Conservation (phyloP, 1,284 basidiomycete species). For the Tetrapyrgos nigripes region DNA sequence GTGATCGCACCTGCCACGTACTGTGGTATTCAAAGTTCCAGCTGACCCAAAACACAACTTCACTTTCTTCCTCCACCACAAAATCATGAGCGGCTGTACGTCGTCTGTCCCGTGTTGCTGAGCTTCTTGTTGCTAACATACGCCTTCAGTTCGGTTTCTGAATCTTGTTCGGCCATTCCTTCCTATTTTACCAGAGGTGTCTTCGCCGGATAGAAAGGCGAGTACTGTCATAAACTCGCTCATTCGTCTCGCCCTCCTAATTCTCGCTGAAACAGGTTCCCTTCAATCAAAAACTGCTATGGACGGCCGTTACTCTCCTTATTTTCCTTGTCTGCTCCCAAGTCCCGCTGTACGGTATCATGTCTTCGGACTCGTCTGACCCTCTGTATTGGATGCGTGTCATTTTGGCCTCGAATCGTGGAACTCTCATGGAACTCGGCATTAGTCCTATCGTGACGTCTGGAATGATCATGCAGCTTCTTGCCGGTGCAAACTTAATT, state of each 20-base stretch:
- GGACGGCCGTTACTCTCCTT: conserved; percentile 96
- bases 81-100: conserved; percentile 54
- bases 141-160: conserved; percentile 82
- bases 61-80: conserved; percentile 13
- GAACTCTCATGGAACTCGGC: conserved; percentile 99
- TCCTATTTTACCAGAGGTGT: conserved; percentile 93
- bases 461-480: conserved; percentile 99
- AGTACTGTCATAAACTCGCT: conserved; percentile 17
- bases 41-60: neutral
- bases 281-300: conserved; percentile 96
- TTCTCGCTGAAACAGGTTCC: conserved; percentile 67
- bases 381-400: conserved; percentile 99
- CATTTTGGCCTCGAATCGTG: conserved; percentile 97
- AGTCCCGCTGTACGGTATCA: conserved; percentile 96
- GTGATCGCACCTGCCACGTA: conserved; percentile 6
- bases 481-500: conserved; percentile 96
- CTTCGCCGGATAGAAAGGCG: conserved; percentile 95
- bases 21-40: neutral
- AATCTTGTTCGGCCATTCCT: conserved; percentile 96
- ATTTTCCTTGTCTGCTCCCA: conserved; percentile 98
- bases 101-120: conserved; percentile 18
- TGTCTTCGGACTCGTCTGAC: conserved; percentile 97
- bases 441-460: conserved; percentile 97
- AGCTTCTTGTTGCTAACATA: conserved; percentile 1
- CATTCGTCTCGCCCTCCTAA: conserved; percentile 17